Evolutionary conservation across 768 basidiomycete species (phyloP).

Genomic region (Dictyophora rubrovolvata): DNA sequence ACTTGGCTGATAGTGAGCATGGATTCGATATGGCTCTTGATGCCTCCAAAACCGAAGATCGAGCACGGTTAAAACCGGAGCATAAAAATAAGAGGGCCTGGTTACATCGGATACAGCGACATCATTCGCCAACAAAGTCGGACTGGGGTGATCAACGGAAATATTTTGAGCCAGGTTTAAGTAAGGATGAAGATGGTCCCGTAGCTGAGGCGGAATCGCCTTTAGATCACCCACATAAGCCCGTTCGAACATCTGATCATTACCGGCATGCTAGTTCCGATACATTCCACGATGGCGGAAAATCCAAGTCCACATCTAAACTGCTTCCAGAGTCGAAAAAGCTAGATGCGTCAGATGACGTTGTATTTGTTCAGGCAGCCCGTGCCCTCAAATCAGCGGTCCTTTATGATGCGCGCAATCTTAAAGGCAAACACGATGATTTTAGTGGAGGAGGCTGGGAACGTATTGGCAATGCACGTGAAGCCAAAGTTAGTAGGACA

Average conservation of each 20-base stretch:
- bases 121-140: not conserved
- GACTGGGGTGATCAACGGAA: too few species aligned
- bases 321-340: constrained; percentile 7
- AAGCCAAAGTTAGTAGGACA: constrained; percentile 47
- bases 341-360: constrained; percentile 18
- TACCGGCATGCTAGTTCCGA: too few species aligned
- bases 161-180: not conserved
- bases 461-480: constrained; percentile 40
- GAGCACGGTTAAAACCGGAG: not conserved
- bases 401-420: constrained; percentile 66
- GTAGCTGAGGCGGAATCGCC: not conserved
- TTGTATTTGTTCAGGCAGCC: constrained; percentile 45
- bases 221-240: not conserved
- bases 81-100: not conserved
- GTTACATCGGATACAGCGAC: not conserved
- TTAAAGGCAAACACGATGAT: constrained; percentile 38
- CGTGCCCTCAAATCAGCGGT: constrained; percentile 59
- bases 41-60: not conserved
- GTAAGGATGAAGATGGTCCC: not conserved
- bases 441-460: constrained; percentile 35
- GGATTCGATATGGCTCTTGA: not conserved
- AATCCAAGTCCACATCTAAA: too few species aligned
- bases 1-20: not conserved
- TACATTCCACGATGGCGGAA: too few species aligned
- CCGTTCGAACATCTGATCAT: not conserved